Base-by-base conservation (phyloP, 331 rosid species). In the Quercus phellos region DNA sequence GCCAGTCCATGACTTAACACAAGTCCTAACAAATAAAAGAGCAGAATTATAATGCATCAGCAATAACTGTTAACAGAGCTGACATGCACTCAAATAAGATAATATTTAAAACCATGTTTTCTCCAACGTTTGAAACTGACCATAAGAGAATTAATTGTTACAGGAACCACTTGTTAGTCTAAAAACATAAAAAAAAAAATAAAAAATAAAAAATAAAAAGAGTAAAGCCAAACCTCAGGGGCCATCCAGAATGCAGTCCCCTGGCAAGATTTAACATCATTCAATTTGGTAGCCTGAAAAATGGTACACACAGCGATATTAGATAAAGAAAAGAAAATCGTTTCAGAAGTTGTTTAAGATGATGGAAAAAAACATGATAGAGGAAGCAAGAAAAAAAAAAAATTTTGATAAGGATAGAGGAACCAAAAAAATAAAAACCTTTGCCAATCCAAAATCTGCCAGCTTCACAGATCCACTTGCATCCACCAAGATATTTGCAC, bases 371-470 rank as follows among this genome's bases (percentile, higher is more conserved):
- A 51, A 60, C 51, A 30, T 30, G 71, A 32, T 16, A 29, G n/a
- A 63, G 64, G 74, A 78, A 74, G 76, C 64, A 79, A 60, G 63
- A 86, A 81, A 94, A 34, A 1, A 74, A 60, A 24, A 24, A 24
- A 24, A 24, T 1, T 1, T 24, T 24, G 26, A 24, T 24, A 24
- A 24, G 26, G 26, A 24, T 24, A 24, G 26, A 24, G 26, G 26
- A 24, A 24, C 26, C 4, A 35, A 6, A 6, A 35, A 38, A 34
- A 38, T 0, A 60, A 68, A 85, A 81, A 94, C 98, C 96, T 94
- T 94, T 17, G 98, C 99, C 93, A 94, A 83, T 70, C 99, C 99
- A 87, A 94, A 94, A 88, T 94, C 99, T 63, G 97, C 90, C 75
- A 94, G 98, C 91, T 92, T 94, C 81, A 94, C 99, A 55, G 91